These are phyloP conservation scores for Tetrapyrgos nigripes DNA, from an alignment of 1,284 basidiomycete species.

Conservation along the genomic window DNA sequence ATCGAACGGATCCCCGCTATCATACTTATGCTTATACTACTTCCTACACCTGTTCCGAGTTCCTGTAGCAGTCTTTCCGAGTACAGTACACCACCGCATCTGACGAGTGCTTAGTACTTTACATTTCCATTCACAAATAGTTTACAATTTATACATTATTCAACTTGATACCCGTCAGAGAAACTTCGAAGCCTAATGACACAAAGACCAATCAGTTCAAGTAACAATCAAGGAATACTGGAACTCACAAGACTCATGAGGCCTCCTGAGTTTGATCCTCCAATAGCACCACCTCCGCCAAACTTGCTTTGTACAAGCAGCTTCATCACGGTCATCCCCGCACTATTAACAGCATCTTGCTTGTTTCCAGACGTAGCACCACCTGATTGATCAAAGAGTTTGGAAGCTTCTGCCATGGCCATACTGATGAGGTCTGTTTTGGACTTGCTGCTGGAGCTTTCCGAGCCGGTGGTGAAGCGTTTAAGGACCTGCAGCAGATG, in stretches of 20 bases:
- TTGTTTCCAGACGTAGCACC: slow-evolving; percentile 74
- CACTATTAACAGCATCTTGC: slow-evolving; percentile 83
- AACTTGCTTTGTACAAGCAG: slow-evolving; percentile 74
- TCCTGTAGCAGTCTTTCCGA: too few species aligned
- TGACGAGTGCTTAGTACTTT: too few species aligned
- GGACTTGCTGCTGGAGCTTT: slow-evolving; percentile 49
- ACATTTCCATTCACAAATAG: too few species aligned
- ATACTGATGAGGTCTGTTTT: slow-evolving; percentile 75
- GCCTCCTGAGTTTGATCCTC: slow-evolving; percentile 74
- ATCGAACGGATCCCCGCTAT: too few species aligned
- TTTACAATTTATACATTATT: too few species aligned
- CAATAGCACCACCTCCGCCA: slow-evolving; percentile 39
- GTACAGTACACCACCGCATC: too few species aligned
- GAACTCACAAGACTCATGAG: slow-evolving; percentile 48
- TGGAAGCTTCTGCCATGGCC: slow-evolving; percentile 82
- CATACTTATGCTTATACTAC: too few species aligned
- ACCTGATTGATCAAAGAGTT: slow-evolving; percentile 74
- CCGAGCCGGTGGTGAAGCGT: slow-evolving; percentile 62
- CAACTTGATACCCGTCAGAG: too few species aligned
- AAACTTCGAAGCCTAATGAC: slow-evolving; percentile 8
- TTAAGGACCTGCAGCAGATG: slow-evolving; percentile 54
- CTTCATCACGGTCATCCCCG: slow-evolving; percentile 87
- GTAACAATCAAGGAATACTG: neutral
- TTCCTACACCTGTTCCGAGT: too few species aligned
- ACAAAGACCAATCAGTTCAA: neutral